Evolutionary conservation across 2,329 filamentous ascomycete species (phyloP).

Genomic region (Colletotrichum sp.): DNA sequence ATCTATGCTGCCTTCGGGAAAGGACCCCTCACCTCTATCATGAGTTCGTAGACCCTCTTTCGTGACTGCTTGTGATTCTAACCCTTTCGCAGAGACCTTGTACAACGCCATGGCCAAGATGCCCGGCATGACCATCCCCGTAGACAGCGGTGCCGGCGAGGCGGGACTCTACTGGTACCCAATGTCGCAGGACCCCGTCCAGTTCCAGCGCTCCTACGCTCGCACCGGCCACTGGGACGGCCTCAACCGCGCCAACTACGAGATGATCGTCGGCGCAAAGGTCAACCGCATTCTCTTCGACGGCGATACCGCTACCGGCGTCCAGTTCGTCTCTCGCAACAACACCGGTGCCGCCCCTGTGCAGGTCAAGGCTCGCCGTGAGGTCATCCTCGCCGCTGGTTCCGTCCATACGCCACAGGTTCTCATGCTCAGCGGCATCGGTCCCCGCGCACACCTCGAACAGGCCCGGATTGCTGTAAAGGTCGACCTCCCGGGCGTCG

Average conservation of each 20-base stretch:
- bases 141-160: slow-evolving; percentile 28
- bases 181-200: slow-evolving; percentile 26
- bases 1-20: slow-evolving; percentile 23
- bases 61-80: neutral
- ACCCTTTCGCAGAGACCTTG: slow-evolving; percentile 11
- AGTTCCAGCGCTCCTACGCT: slow-evolving; percentile 27
- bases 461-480: slow-evolving; percentile 39
- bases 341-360: slow-evolving; percentile 22
- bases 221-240: slow-evolving; percentile 30
- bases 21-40: slow-evolving; percentile 10
- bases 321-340: slow-evolving; percentile 29
- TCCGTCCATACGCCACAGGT: slow-evolving; percentile 43
- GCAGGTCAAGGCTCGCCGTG: slow-evolving; percentile 32
- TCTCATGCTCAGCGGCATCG: slow-evolving; percentile 50
- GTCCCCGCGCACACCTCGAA: slow-evolving; percentile 37
- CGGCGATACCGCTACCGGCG: slow-evolving; percentile 28
- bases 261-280: slow-evolving; percentile 28
- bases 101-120: slow-evolving; percentile 30
- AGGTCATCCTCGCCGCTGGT: slow-evolving; percentile 42
- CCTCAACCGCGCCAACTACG: slow-evolving; percentile 28
- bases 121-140: slow-evolving; percentile 27
- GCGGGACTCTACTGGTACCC: slow-evolving; percentile 31
- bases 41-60: slow-evolving; percentile 7
- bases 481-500: slow-evolving; percentile 49
- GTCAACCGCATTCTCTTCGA: slow-evolving; percentile 27